A percentile compares a stretch with the other conserved stretches of the same genome.
Evolutionary conservation across 805 yeast species (phyloP).

Genomic region (Torulaspora indica): DNA sequence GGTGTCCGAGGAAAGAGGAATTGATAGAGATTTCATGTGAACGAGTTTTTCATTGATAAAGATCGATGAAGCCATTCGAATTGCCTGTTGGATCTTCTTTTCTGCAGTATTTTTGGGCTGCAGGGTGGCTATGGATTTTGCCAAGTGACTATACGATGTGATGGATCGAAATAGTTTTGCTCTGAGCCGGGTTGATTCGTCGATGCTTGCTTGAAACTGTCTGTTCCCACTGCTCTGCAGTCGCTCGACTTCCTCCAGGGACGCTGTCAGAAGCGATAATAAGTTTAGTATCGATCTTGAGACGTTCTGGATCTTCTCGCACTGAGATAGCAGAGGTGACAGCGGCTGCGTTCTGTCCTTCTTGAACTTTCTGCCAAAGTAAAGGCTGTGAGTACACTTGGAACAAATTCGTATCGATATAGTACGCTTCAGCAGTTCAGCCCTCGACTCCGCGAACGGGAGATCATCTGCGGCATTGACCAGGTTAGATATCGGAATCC

Average conservation of each 20-base stretch:
- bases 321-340: slow-evolving; percentile 39
- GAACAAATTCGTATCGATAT: slow-evolving; percentile 57
- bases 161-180: slow-evolving; percentile 46
- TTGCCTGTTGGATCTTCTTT: slow-evolving; percentile 45
- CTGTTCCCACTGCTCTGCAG: slow-evolving; percentile 22
- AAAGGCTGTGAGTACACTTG: slow-evolving; percentile 59
- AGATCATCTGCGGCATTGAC: slow-evolving; percentile 27
- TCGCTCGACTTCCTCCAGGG: slow-evolving; percentile 36
- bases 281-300: slow-evolving; percentile 38
- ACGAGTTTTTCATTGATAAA: slow-evolving; percentile 67
- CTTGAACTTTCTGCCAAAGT: slow-evolving; percentile 49
- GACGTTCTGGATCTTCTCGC: slow-evolving; percentile 40
- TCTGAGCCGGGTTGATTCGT: slow-evolving; percentile 41
- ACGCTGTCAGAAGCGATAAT: slow-evolving; percentile 43
- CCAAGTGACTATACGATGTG: slow-evolving; percentile 46
- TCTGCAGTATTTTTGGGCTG: slow-evolving; percentile 42
- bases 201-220: slow-evolving; percentile 30
- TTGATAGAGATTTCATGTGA: slow-evolving; percentile 49
- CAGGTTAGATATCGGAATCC: slow-evolving; percentile 47
- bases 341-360: slow-evolving; percentile 38
- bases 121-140: slow-evolving; percentile 41
- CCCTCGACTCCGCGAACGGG: slow-evolving; percentile 16
- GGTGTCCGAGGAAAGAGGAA: slow-evolving; percentile 35
- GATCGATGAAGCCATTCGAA: slow-evolving; percentile 51
- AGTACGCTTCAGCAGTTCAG: slow-evolving; percentile 25